Evolutionary conservation across 768 basidiomycete genomes (phyloP).

Genomic region (Gymnopilus junonius): DNA sequence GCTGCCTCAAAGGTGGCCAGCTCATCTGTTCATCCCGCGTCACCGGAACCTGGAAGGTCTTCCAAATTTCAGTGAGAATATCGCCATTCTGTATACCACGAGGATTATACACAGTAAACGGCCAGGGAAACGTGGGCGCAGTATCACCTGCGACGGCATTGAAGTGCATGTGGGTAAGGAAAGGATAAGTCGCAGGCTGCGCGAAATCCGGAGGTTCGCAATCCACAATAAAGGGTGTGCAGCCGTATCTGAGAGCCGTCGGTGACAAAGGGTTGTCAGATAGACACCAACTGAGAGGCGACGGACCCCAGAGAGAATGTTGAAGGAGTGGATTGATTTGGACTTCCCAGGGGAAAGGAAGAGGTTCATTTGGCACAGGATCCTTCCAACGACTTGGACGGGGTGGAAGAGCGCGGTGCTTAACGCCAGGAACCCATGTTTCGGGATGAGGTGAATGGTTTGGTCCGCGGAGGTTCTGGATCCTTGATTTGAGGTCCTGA

Average conservation of each 20-base stretch:
- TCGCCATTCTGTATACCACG: slow-evolving; percentile 54
- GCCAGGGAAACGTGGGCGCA: slow-evolving; percentile 56
- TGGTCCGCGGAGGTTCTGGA: slow-evolving; percentile 32
- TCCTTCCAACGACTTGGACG: slow-evolving; percentile 49
- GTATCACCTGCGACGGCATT: slow-evolving; percentile 55
- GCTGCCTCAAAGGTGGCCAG: slow-evolving; percentile 37
- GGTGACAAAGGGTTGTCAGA: slow-evolving; percentile 24
- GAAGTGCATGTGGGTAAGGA: slow-evolving; percentile 61
- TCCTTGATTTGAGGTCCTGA: slow-evolving; percentile 34
- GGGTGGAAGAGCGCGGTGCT: slow-evolving; percentile 54
- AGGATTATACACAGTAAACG: slow-evolving; percentile 50
- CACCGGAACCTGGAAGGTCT: slow-evolving; percentile 46
- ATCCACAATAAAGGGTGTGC: slow-evolving; percentile 31
- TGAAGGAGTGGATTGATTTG: slow-evolving; percentile 63
- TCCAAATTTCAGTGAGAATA: slow-evolving; percentile 50
- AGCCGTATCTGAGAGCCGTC: slow-evolving; percentile 32
- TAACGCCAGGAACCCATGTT: slow-evolving; percentile 53
- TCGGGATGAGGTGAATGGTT: slow-evolving; percentile 22
- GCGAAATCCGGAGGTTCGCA: slow-evolving; percentile 40
- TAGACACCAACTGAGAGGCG: slow-evolving; percentile 55
- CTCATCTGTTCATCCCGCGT: slow-evolving; percentile 37
- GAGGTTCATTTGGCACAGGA: slow-evolving; percentile 40
- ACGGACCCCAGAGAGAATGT: slow-evolving; percentile 44
- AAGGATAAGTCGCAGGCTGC: slow-evolving; percentile 71
- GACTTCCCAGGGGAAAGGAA: slow-evolving; percentile 52